Evolutionary conservation across 306 rosid species (phyloP).

Genomic region (Benincasa hispida): DNA sequence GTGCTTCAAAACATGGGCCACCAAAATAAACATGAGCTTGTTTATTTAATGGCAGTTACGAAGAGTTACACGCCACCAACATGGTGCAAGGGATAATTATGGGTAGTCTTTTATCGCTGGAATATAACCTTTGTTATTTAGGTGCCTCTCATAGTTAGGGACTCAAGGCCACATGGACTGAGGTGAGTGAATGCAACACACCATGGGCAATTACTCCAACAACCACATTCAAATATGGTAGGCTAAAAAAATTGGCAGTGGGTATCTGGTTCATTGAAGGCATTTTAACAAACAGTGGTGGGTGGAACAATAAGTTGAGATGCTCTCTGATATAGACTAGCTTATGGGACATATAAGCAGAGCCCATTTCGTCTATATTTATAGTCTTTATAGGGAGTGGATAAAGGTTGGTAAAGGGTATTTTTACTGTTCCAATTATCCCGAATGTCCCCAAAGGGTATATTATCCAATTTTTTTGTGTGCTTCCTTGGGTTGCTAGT

Average conservation of each 20-base stretch:
- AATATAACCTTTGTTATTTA: neutral
- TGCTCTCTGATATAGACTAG: neutral
- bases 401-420: neutral
- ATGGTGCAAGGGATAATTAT: neutral
- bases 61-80: neutral
- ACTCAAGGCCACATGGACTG: neutral
- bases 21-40: neutral
- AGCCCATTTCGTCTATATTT: neutral
- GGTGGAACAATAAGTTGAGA: neutral
- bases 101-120: neutral
- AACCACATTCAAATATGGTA: neutral
- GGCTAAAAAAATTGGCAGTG: neutral
- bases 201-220: neutral
- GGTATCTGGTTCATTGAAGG: neutral
- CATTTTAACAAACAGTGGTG: neutral
- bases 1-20: neutral
- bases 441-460: too few species aligned
- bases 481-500: neutral
- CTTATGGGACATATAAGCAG: neutral
- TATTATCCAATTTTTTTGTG: neutral
- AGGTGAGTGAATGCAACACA: neutral
- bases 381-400: neutral
- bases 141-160: neutral
- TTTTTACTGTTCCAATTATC: neutral
- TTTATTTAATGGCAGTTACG: neutral